Percentiles rank a stretch among this genome's conserved stretches.
phyloP scores from a whole-genome alignment of 768 basidiomycete species.

The Dacryopinax primogenitus region DNA sequence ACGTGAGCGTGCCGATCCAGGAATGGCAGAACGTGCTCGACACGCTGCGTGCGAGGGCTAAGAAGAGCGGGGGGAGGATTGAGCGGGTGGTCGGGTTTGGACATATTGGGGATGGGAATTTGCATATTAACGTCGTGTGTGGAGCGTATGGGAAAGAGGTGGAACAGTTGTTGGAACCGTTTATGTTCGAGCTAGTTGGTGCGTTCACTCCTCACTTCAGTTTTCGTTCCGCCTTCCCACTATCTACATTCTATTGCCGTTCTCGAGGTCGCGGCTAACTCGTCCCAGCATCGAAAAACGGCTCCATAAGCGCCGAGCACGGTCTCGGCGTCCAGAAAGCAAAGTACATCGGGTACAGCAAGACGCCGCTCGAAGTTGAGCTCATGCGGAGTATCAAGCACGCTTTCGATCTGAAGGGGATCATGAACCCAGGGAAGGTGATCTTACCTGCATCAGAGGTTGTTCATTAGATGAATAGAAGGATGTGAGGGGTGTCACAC shows the following conservation, averaged over 20 bases:
- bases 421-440: conserved; percentile 89
- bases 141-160: conserved; percentile 71
- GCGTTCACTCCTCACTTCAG: not conserved
- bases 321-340: conserved; percentile 95
- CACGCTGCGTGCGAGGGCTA: conserved; percentile 55
- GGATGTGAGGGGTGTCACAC: too few relatives aligned
- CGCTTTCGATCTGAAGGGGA: conserved; percentile 77
- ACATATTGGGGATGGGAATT: conserved; percentile 92
- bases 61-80: conserved; percentile 35
- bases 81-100: conserved; percentile 86
- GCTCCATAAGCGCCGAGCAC: conserved; percentile 94
- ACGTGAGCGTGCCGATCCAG: conserved; percentile 75
- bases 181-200: conserved; percentile 79
- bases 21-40: conserved; percentile 84
- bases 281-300: conserved; percentile 52
- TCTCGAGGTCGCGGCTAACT: not conserved
- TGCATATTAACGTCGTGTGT: conserved; percentile 86
- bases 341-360: conserved; percentile 77
- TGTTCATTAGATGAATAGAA: too few relatives aligned
- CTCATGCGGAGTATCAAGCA: conserved; percentile 84
- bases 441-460: conserved; percentile 29
- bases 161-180: conserved; percentile 81
- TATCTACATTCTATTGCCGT: not conserved
- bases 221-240: not conserved
- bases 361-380: conserved; percentile 61